phyloP scores from a whole-genome alignment of 2,329 filamentous ascomycete genomes.

The Aspergillus fischeri region DNA sequence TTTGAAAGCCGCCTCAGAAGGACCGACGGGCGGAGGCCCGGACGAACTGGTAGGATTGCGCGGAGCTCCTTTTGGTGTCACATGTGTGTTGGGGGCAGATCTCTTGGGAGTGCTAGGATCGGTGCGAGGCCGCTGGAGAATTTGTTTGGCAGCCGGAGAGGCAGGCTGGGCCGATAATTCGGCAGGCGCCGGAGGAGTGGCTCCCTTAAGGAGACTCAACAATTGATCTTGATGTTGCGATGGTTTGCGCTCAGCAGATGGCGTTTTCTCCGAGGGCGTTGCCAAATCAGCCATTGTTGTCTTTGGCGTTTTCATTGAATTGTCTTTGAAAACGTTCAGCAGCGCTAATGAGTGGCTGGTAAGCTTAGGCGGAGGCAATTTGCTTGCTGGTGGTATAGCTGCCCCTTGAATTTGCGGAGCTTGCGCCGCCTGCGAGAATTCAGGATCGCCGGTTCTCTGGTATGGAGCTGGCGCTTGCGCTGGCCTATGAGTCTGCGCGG shows the following conservation, averaged over 20 bases:
- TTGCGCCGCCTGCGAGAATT: conserved; percentile 38
- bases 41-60: conserved; percentile 38
- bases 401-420: conserved; percentile 37
- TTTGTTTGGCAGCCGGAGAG: conserved; percentile 30
- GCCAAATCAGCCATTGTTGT: conserved; percentile 14
- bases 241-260: conserved; percentile 17
- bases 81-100: conserved; percentile 12
- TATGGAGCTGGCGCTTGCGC: conserved; percentile 40
- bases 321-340: conserved; percentile 54
- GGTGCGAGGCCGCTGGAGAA: conserved; percentile 28
- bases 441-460: conserved; percentile 44
- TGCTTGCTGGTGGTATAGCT: conserved; percentile 52
- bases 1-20: conserved; percentile 34
- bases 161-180: conserved; percentile 46
- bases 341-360: conserved; percentile 56
- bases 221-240: conserved; percentile 38
- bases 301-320: conserved; percentile 24
- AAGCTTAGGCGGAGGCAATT: conserved; percentile 55
- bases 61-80: conserved; percentile 7
- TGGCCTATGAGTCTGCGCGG: background rate
- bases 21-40: conserved; percentile 37
- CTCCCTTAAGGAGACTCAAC: conserved; percentile 30
- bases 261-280: conserved; percentile 11
- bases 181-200: conserved; percentile 33
- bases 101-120: conserved; percentile 14